Conservation (phyloP, 78 protist genomes). For the Dictyostelium capitatum region DNA sequence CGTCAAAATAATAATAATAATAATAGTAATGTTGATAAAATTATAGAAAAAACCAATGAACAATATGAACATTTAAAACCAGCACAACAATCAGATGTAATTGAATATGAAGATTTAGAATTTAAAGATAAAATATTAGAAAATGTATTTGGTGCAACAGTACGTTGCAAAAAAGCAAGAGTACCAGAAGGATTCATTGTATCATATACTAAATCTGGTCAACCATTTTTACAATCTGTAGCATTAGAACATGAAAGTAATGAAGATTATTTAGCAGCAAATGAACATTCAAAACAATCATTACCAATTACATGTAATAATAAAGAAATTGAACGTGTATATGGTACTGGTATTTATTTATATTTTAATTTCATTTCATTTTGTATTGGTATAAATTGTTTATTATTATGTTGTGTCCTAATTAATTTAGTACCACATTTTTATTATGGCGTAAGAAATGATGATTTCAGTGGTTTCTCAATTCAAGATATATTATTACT, state of each 20-base stretch:
- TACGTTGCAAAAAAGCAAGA: slow-evolving; percentile 35
- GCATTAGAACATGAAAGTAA: background rate
- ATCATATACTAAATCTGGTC: slow-evolving; percentile 31
- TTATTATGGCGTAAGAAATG: slow-evolving; percentile 11
- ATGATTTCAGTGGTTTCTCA: slow-evolving; percentile 16
- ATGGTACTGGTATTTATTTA: slow-evolving; percentile 65
- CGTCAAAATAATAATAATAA: background rate
- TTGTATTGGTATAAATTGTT: slow-evolving; percentile 33
- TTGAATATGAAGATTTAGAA: slow-evolving; percentile 16
- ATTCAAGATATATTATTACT: slow-evolving; percentile 13
- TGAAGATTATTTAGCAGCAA: slow-evolving; percentile 37
- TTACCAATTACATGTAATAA: slow-evolving; percentile 23
- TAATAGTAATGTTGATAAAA: background rate
- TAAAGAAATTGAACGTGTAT: slow-evolving; percentile 32
- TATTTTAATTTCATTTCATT: slow-evolving; percentile 56
- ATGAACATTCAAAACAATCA: slow-evolving; percentile 28
- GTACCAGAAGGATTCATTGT: slow-evolving; percentile 58
- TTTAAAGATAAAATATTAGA: slow-evolving; percentile 38
- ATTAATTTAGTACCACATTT: slow-evolving; percentile 56
- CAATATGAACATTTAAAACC: slow-evolving; percentile 1
- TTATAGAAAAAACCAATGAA: background rate
- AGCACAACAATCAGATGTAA: background rate
- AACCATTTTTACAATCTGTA: background rate
- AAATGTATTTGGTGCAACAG: slow-evolving; percentile 49
- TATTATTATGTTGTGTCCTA: background rate